A percentile compares a stretch with the other conserved stretches of the same genome.
These are phyloP conservation scores for Vigna mungo DNA, from an alignment of 306 rosid species.

Conservation along the genomic window DNA sequence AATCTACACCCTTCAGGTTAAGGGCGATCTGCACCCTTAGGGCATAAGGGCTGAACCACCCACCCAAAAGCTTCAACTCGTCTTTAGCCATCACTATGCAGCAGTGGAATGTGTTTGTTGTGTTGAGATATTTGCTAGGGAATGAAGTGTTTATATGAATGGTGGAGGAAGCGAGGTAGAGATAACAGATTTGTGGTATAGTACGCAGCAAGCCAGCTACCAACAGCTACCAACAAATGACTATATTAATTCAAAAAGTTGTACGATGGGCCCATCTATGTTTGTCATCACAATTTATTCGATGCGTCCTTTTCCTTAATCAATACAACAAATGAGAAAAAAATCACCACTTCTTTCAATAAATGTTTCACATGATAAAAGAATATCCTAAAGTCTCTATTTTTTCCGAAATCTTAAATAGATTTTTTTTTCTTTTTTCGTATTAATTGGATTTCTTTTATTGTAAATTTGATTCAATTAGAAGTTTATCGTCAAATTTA, in stretches of 20 bases:
- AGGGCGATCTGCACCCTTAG: slow-evolving; percentile 56
- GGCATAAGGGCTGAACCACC: slow-evolving; percentile 53
- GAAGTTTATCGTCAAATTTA: too few relatives aligned
- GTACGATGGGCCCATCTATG: background rate
- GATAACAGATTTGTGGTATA: background rate
- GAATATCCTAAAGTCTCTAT: too few relatives aligned
- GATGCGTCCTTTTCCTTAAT: too few relatives aligned
- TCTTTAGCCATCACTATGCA: slow-evolving; percentile 44
- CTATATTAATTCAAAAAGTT: background rate
- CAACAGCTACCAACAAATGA: background rate
- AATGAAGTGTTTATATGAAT: background rate
- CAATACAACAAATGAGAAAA: too few relatives aligned
- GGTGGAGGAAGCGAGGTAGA: background rate
- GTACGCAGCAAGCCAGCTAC: background rate
- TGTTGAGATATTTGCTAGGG: background rate
- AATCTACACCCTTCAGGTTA: slow-evolving; percentile 54
- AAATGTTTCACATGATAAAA: too few relatives aligned
- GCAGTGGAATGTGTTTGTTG: too few relatives aligned
- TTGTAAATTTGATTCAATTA: too few relatives aligned
- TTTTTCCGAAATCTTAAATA: too few relatives aligned
- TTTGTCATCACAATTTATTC: too few relatives aligned
- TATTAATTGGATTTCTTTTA: too few relatives aligned
- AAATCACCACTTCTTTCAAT: too few relatives aligned
- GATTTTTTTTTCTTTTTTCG: too few relatives aligned
- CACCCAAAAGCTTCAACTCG: slow-evolving; percentile 55